A percentile compares a stretch with the other conserved stretches of the same genome.
These are phyloP conservation scores for Oidium heveae DNA, from an alignment of 2,329 filamentous ascomycete genomes.

Conservation along the genomic window DNA sequence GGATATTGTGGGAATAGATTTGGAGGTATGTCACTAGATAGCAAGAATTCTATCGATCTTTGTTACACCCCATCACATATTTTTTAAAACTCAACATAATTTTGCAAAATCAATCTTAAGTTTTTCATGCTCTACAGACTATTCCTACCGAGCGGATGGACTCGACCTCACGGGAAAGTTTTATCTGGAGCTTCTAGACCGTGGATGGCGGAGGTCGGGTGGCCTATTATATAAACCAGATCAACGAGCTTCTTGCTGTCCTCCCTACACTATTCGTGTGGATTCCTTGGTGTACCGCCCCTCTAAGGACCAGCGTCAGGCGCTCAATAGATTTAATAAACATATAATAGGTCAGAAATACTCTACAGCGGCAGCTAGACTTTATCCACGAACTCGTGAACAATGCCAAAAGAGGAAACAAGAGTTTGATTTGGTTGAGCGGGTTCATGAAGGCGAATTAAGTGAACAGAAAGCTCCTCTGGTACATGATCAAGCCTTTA, in stretches of 20 bases:
- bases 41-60: constrained; percentile 3
- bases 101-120: background rate
- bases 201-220: constrained; percentile 54
- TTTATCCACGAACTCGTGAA: constrained; percentile 41
- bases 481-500: constrained; percentile 39
- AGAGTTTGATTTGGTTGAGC: constrained; percentile 38
- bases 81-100: background rate
- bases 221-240: constrained; percentile 55
- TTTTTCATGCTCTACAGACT: constrained; percentile 24
- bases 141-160: constrained; percentile 44
- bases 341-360: constrained; percentile 46
- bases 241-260: constrained; percentile 61
- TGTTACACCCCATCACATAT: background rate
- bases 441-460: constrained; percentile 43
- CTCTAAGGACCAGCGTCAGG: constrained; percentile 46
- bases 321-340: constrained; percentile 52
- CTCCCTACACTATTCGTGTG: constrained; percentile 64
- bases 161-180: constrained; percentile 34
- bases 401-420: constrained; percentile 36
- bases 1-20: constrained; percentile 12
- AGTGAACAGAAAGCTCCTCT: constrained; percentile 23
- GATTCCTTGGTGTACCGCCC: constrained; percentile 39
- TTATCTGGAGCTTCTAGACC: constrained; percentile 48
- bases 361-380: constrained; percentile 32
- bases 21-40: constrained; percentile 11